Percentiles rank a stretch among this genome's conserved stretches.
Evolutionary conservation across 2,329 filamentous ascomycete species (phyloP).

Genomic region (Alternaria longipes): DNA sequence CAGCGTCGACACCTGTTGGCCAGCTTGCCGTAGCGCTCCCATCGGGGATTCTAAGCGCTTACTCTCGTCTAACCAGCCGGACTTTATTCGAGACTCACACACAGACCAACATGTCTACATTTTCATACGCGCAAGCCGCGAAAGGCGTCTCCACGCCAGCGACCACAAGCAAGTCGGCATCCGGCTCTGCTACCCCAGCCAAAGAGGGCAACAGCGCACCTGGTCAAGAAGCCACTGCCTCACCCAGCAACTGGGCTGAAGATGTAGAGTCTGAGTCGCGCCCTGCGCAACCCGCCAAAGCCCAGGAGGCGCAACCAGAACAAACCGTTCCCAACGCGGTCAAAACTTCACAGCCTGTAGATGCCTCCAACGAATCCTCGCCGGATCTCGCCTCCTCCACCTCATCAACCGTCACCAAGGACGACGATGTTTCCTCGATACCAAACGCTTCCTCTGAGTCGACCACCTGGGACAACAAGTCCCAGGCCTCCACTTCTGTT

Average conservation of each 20-base stretch:
- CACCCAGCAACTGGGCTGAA: constrained; percentile 57
- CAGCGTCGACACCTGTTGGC: constrained; percentile 42
- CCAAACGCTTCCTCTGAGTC: constrained; percentile 72
- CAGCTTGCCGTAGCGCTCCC: constrained; percentile 43
- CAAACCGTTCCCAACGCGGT: constrained; percentile 29
- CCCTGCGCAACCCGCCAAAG: constrained; percentile 36
- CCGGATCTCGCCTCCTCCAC: constrained; percentile 65
- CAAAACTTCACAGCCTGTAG: constrained; percentile 22
- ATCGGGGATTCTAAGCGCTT: constrained; percentile 39
- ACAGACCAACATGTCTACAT: constrained; percentile 58
- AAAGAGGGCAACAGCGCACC: constrained; percentile 47
- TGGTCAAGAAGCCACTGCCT: constrained; percentile 37
- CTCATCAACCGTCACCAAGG: constrained; percentile 63
- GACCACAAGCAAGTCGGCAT: constrained; percentile 56
- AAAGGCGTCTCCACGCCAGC: constrained; percentile 72
- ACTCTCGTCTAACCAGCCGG: constrained; percentile 15
- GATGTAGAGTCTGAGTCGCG: constrained; percentile 55
- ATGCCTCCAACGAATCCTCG: constrained; percentile 54
- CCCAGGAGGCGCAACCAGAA: constrained; percentile 34
- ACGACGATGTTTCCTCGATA: constrained; percentile 68
- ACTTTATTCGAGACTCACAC: constrained; percentile 14
- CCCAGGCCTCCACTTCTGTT: constrained; percentile 68
- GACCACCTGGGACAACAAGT: constrained; percentile 72
- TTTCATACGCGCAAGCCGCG: constrained; percentile 96
- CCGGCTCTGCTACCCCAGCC: constrained; percentile 54